These are phyloP conservation scores for Monosporascus sp. DNA, from an alignment of 2,329 filamentous ascomycete species.

Conservation along the genomic window DNA sequence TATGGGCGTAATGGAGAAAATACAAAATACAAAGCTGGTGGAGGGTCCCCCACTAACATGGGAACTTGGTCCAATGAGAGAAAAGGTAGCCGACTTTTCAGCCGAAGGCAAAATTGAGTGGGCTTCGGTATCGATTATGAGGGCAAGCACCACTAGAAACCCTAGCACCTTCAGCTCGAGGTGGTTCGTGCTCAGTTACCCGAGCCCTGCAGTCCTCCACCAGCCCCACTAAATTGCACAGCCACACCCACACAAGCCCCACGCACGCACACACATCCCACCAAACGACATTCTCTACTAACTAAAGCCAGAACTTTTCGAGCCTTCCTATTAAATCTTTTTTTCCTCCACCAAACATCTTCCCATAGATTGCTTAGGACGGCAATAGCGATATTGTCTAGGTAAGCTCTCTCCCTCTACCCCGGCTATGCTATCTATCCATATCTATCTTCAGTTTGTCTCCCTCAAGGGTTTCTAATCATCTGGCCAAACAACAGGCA, in stretches of 20 bases:
- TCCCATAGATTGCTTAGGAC: slow-evolving; percentile 58
- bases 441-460: neutral
- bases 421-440: neutral
- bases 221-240: neutral
- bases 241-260: neutral
- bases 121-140: slow-evolving; percentile 5
- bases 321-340: slow-evolving; percentile 17
- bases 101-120: neutral
- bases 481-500: slow-evolving; percentile 42
- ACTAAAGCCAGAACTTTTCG: slow-evolving; percentile 2
- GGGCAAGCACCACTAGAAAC: slow-evolving; percentile 19
- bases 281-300: neutral
- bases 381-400: slow-evolving; percentile 56
- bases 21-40: neutral
- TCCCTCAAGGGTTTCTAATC: slow-evolving; percentile 27
- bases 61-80: slow-evolving; percentile 4
- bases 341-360: slow-evolving; percentile 32
- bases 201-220: slow-evolving; percentile 11
- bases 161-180: slow-evolving; percentile 17
- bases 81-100: neutral
- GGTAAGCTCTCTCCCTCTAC: slow-evolving; percentile 31
- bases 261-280: slow-evolving; percentile 4
- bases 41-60: neutral
- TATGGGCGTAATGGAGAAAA: neutral
- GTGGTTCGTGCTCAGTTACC: slow-evolving; percentile 4